Evolutionary conservation across 352 stramenopile species (phyloP).

Genomic region (Pseudoperonospora humuli): DNA sequence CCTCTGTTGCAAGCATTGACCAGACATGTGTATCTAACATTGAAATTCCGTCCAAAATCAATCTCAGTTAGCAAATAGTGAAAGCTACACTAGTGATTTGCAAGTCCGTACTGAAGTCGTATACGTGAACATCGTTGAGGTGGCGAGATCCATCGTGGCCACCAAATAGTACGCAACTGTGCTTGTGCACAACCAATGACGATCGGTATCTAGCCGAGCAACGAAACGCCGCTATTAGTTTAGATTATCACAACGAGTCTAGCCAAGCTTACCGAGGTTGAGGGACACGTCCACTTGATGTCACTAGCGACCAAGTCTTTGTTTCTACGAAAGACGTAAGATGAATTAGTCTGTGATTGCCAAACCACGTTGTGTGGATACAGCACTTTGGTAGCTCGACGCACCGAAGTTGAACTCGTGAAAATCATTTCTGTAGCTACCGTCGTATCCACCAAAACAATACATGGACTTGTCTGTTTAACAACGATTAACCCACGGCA

Average conservation of each 20-base stretch:
- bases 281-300: conserved; percentile 57
- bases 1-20: conserved; percentile 86
- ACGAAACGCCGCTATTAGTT: neutral
- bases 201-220: conserved; percentile 65
- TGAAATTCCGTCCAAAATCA: neutral
- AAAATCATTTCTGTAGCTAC: conserved; percentile 93
- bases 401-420: conserved; percentile 92
- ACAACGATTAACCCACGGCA: neutral
- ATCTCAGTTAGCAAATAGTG: conserved; percentile 1
- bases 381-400: neutral
- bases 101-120: conserved; percentile 88
- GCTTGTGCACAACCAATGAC: conserved; percentile 88
- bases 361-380: neutral
- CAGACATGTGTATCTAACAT: conserved; percentile 68
- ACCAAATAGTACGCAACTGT: conserved; percentile 93
- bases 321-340: conserved; percentile 36
- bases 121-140: conserved; percentile 95
- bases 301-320: conserved; percentile 83
- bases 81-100: neutral
- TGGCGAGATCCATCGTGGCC: conserved; percentile 97
- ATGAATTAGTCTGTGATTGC: conserved; percentile 1
- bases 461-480: conserved; percentile 72
- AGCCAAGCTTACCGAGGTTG: conserved; percentile 41
- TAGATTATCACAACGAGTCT: conserved; percentile 1
- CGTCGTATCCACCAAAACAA: conserved; percentile 93